Conservation (phyloP, 352 stramenopile species). For the Globisporangium nagaii region DNA sequence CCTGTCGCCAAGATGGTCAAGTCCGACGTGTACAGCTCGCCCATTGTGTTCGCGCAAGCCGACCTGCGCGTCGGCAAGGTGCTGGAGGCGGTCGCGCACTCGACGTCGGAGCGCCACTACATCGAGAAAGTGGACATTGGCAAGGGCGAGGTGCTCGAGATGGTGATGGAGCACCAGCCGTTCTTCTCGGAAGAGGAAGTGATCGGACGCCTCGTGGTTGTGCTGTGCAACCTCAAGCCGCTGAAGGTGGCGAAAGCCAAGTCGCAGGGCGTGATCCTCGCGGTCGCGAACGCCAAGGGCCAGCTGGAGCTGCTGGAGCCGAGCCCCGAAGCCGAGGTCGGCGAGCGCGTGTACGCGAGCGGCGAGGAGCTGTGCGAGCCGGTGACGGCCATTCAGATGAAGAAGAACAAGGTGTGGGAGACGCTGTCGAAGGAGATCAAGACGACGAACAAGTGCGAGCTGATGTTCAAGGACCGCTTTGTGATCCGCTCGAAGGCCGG, state of each 20-base stretch:
- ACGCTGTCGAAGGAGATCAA: conserved; percentile 67
- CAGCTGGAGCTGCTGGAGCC: conserved; percentile 61
- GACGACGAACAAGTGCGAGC: conserved; percentile 71
- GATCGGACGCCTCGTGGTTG: conserved; percentile 58
- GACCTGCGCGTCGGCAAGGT: conserved; percentile 71
- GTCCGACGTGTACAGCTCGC: conserved; percentile 70
- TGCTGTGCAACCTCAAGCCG: conserved; percentile 75
- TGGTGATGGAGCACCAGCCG: conserved; percentile 75
- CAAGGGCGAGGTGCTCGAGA: conserved; percentile 66
- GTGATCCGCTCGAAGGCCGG: conserved; percentile 47
- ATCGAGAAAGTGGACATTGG: conserved; percentile 72
- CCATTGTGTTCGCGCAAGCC: conserved; percentile 62
- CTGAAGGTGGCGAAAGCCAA: conserved; percentile 63
- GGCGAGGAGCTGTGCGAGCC: conserved; percentile 65
- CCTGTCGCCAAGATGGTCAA: conserved; percentile 52
- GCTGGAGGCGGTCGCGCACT: conserved; percentile 56
- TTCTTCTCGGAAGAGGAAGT: conserved; percentile 74
- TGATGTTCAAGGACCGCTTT: conserved; percentile 65
- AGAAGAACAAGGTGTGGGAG: conserved; percentile 85
- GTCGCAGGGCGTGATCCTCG: conserved; percentile 59
- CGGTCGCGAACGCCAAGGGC: conserved; percentile 46
- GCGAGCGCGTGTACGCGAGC: conserved; percentile 66
- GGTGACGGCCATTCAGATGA: conserved; percentile 76
- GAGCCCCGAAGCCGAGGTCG: conserved; percentile 50
- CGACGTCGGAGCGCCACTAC: conserved; percentile 69